phyloP scores from a whole-genome alignment of 2,329 filamentous ascomycete species.

The Trichoderma cornu-damae region DNA sequence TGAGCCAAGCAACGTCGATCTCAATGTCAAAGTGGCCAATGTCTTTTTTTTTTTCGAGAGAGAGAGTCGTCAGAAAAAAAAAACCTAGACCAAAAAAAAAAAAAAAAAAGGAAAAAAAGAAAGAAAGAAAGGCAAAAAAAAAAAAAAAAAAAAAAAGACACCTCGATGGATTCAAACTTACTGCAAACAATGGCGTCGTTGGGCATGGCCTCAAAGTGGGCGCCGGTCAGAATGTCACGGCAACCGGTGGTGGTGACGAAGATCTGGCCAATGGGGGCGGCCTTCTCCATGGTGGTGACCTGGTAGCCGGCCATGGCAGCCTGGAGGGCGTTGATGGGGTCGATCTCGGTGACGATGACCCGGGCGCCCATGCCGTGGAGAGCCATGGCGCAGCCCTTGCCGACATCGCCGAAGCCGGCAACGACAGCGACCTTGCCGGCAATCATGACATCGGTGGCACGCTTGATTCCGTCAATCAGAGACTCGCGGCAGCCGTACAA shows the following conservation, averaged over 20 bases:
- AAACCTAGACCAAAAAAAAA: too few relatives aligned
- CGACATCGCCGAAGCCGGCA: conserved; percentile 97
- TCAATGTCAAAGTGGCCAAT: conserved; percentile 99
- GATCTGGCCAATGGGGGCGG: conserved; percentile 83
- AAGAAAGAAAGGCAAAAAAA: too few relatives aligned
- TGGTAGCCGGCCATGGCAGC: conserved; percentile 95
- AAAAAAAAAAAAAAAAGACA: neutral
- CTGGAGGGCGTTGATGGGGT: conserved; percentile 99
- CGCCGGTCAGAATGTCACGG: conserved; percentile 90
- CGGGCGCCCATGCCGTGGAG: conserved; percentile 96
- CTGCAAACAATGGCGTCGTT: conserved; percentile 99
- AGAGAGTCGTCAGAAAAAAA: neutral
- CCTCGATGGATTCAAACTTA: conserved; percentile 37
- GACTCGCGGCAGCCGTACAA: conserved; percentile 99
- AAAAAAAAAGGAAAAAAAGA: neutral
- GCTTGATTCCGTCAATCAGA: conserved; percentile 99
- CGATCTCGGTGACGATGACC: conserved; percentile 92
- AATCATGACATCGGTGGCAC: conserved; percentile 99
- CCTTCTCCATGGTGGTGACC: conserved; percentile 98
- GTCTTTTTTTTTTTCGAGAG: too few relatives aligned
- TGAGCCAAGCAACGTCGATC: conserved; percentile 99
- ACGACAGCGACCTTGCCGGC: conserved; percentile 98
- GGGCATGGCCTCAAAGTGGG: conserved; percentile 91
- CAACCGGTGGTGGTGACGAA: conserved; percentile 99
- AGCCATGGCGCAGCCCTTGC: conserved; percentile 95